Base-by-base conservation (phyloP, 352 stramenopile genomes). In the Phytophthora pistaciae region DNA sequence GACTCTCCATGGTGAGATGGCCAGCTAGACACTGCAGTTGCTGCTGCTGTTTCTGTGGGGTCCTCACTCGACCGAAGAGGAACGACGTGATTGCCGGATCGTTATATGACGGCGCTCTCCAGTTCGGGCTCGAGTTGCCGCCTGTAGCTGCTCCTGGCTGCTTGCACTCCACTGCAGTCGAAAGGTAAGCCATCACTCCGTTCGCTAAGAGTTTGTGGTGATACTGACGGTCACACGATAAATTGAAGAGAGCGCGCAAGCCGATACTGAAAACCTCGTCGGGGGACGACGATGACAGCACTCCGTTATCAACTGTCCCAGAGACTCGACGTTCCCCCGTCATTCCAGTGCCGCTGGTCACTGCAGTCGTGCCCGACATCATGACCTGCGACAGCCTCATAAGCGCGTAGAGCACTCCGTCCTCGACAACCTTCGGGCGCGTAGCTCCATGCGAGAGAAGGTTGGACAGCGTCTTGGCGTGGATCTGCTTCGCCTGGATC, bases 391-490 rank as follows among this genome's bases (percentile, higher is more conserved):
- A 91, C 1, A 95, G 71, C 60, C 92, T 95, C 77, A 94, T 91
- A 0, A 95, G 75, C 9, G 88, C 85, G 55, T 95, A 95, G 3
- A 95, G 64, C 18, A 93, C 88, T 1, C 88, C 88, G 27, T 94
- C 85, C 33, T 93, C 81, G 10, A 95, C 85, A 1, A 85, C 75
- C 63, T 93, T 85, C 10, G 81, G 64, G 0, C 88, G 74, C 2
- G 84, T 82, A 11, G 62, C 66, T 10, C 79, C 59, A 48, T 95
- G 85, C 4, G 85, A 93, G 1, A 95, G 70, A 8, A 95, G 25
- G 42, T 95, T 95, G 4, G 84, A 91, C 25, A 95, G 67, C 16
- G 88, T 95, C 62, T 94, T 94, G 54, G 84, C 85, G 53, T 95
- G 88, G 38, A 94, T 92, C 53, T 94, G 86, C 65, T 94, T 95